Base-by-base conservation (phyloP, 345 rosid species). In the Pseudoturritis turrita region DNA sequence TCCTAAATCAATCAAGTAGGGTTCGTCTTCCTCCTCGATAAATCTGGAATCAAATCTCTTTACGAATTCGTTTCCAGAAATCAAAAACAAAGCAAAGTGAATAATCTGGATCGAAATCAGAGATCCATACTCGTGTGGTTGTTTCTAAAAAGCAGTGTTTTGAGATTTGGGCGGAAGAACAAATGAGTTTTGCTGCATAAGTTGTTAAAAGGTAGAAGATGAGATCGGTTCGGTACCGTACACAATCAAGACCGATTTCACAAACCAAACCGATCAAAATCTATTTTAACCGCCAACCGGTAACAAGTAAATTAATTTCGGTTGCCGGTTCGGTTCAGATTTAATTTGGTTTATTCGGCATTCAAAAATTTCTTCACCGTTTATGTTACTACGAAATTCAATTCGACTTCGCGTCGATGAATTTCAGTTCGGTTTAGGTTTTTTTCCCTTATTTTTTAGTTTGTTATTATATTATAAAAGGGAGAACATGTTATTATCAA, bases 101-200 rank as follows among this genome's bases (percentile, higher is more conserved):
- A 70, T 71, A 58, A 70, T 71, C 72, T 64, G 33, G 61, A 69
- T 69, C 79, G 29, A 61, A 69, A 67, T 74, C 66, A 37, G 18
- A 66, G 73, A 51, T 68, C 67, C 10, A 23, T 3, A 23, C 7
- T 35, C 49, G 31, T 13, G 26, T 54, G 8, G 14, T 33, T 7
- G 23, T 11, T 45, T 14, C 10, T 45, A 19, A 33, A 40, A 31
- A 10, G 21, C 2, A 66, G 54, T 54, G 43, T 62, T 65, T n/a
- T 47, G 62, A 66, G 78, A 74, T 67, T 74, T 74, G 54, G 62
- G 68, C 68, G 78, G 78, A 67, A 74, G 72, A 74, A 58, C 52
- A 26, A 37, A 4, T 21, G 17, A 67, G 51, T 29, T 62, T 71
- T 52, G 33, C 26, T 62, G 41, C 45, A 7, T 14, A 49, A 36